Percentiles rank a stretch among this genome's conserved stretches.
These are phyloP conservation scores for Chalaropsis thielavioides DNA, from an alignment of 2,329 filamentous ascomycete species.

Conservation along the genomic window DNA sequence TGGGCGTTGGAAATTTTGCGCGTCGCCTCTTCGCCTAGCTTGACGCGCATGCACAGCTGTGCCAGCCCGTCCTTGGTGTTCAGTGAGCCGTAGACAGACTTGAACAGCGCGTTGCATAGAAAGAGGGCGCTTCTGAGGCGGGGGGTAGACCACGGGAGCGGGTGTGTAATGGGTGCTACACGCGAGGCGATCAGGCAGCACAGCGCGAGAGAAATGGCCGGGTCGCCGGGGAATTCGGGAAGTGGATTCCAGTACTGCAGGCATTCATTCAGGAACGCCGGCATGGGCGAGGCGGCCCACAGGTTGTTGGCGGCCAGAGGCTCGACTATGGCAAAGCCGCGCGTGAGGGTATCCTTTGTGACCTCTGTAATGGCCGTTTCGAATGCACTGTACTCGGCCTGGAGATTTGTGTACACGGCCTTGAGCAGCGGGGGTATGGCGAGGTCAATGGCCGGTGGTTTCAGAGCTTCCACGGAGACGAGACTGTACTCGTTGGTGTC, in stretches of 20 bases:
- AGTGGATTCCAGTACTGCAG: conserved; percentile 16
- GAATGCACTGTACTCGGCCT: conserved; percentile 8
- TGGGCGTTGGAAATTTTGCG: not conserved
- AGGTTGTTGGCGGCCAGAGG: conserved; percentile 24
- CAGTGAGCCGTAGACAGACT: conserved; percentile 31
- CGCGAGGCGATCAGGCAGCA: conserved; percentile 34
- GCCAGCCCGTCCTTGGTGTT: conserved; percentile 2
- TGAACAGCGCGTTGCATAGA: conserved; percentile 37
- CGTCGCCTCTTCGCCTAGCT: conserved; percentile 20
- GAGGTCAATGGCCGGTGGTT: conserved; percentile 14
- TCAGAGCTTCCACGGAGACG: not conserved
- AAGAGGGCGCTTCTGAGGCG: conserved; percentile 38
- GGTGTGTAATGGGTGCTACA: conserved; percentile 36
- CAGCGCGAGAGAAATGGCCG: conserved; percentile 29
- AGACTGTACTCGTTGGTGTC: conserved; percentile 32
- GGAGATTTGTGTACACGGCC: conserved; percentile 8
- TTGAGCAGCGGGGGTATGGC: conserved; percentile 11
- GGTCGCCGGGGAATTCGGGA: conserved; percentile 14
- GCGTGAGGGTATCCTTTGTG: conserved; percentile 22
- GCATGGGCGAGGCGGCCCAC: conserved; percentile 17
- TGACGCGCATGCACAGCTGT: conserved; percentile 11
- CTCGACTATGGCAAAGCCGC: conserved; percentile 27
- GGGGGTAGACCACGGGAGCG: conserved; percentile 35
- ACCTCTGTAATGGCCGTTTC: not conserved
- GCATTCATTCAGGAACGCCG: conserved; percentile 18